phyloP scores from a whole-genome alignment of 805 yeast species.

The Kluyveromyces lactis region DNA sequence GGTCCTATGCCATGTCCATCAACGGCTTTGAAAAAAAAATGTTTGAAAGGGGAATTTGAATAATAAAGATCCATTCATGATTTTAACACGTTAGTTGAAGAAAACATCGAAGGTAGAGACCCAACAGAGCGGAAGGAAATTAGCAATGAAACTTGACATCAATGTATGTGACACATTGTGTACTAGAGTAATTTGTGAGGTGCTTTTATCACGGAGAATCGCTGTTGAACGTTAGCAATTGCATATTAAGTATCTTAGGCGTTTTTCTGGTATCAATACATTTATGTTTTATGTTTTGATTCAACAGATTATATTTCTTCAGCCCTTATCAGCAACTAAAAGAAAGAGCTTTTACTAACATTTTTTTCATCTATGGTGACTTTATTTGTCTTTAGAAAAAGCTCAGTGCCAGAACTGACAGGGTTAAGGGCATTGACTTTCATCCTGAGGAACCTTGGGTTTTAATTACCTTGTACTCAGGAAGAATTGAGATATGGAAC shows the following conservation, averaged over 20 bases:
- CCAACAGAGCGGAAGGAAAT: not conserved
- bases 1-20: too few relatives aligned
- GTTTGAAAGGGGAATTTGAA: constrained; percentile 10
- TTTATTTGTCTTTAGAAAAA: constrained; percentile 38
- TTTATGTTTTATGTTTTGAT: too few relatives aligned
- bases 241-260: too few relatives aligned
- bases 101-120: not conserved
- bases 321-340: too few relatives aligned
- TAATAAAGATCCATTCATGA: constrained; percentile 6
- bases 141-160: constrained; percentile 23
- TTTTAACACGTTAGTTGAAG: not conserved
- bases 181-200: too few relatives aligned
- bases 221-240: too few relatives aligned
- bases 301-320: too few relatives aligned
- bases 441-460: constrained; percentile 99
- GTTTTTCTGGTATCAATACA: too few relatives aligned
- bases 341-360: too few relatives aligned
- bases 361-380: too few relatives aligned
- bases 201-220: too few relatives aligned
- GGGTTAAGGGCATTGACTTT: constrained; percentile 96
- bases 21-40: constrained; percentile 1
- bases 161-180: constrained; percentile 16
- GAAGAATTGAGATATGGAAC: constrained; percentile 81
- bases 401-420: constrained; percentile 84
- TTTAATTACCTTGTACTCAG: constrained; percentile 82